phyloP scores from a whole-genome alignment of 768 basidiomycete species.

The Lenzites betulinus region DNA sequence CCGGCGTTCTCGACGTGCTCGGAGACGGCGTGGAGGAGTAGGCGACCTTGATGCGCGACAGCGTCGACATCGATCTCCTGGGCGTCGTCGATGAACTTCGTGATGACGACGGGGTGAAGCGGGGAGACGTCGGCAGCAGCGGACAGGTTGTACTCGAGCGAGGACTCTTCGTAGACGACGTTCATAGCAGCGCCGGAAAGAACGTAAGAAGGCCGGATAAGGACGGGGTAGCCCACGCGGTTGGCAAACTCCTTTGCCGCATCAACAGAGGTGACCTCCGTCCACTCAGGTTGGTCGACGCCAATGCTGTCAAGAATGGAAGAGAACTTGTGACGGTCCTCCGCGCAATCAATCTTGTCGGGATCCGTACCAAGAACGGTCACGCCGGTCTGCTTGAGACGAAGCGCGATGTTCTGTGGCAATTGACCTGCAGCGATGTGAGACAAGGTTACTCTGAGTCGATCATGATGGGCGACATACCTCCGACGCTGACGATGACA shows the following conservation, averaged over 20 bases:
- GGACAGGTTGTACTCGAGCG: slow-evolving; percentile 91
- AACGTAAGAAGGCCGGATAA: slow-evolving; percentile 98
- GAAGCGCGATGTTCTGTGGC: slow-evolving; percentile 97
- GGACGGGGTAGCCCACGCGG: slow-evolving; percentile 93
- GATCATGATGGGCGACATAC: slow-evolving; percentile 44
- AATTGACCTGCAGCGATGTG: slow-evolving; percentile 71
- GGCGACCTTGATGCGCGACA: slow-evolving; percentile 89
- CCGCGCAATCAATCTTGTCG: slow-evolving; percentile 91
- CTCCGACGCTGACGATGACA: slow-evolving; percentile 95
- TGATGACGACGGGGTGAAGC: slow-evolving; percentile 95
- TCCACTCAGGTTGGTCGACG: slow-evolving; percentile 97
- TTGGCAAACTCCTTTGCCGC: slow-evolving; percentile 91
- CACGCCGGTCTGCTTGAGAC: slow-evolving; percentile 87
- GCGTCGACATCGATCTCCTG: slow-evolving; percentile 99
- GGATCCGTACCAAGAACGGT: slow-evolving; percentile 97
- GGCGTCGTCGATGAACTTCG: slow-evolving; percentile 97
- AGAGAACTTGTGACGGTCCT: slow-evolving; percentile 99
- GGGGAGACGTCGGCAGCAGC: slow-evolving; percentile 96
- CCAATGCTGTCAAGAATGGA: slow-evolving; percentile 92
- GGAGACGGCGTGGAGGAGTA: slow-evolving; percentile 93
- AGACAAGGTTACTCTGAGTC: background rate
- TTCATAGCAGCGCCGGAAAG: slow-evolving; percentile 99
- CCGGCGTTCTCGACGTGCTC: slow-evolving; percentile 99
- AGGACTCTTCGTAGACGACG: slow-evolving; percentile 90
- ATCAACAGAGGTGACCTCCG: slow-evolving; percentile 84